Evolutionary conservation across 352 stramenopile genomes (phyloP), one percentile per base, ranked within the genome.

Genomic region (Phytophthora palmivora): DNA sequence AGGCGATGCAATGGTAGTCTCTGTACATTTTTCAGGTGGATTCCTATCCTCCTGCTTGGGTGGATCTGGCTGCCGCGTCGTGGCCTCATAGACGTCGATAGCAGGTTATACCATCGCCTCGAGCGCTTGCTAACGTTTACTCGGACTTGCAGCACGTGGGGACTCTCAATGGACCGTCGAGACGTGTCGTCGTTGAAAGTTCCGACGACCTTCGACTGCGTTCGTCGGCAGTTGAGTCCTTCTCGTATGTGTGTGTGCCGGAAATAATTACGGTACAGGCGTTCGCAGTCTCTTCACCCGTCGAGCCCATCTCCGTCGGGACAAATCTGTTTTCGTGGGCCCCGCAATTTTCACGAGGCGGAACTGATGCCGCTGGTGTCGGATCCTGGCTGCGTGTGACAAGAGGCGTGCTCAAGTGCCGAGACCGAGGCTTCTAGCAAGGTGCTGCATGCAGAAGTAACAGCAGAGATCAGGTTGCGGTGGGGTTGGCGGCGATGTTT

Each of bases 351-450:
- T 67, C 32, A 21, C 55, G 30, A 16, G 18, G 14, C 51, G 48
- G 52, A 19, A 30, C 30, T 45, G 32, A 24, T 32, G 46, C 52
- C 30, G 57, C 57, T 65, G 37, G 38, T 21, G 37, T 55, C 48
- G 26, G 69, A 33, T 53, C 16, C 33, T 66, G 50, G 56, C 60
- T 65, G 46, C 50, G 28, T 60, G 58, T 32, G 70, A 82, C 63
- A 74, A 36, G 47, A 34, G 34, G 16, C 16, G 15, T 32, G 18
- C 19, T 38, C 30, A 30, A 15, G 12, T 26, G 33, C 48, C 18
- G 46, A 22, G 24, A 28, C 46, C 5, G 19, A 12, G 42, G 30
- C 30, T 34, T 34, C 30, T 34, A 9, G 30, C 30, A 34, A 34
- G 6, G 4, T 34, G 30, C 30, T 34, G 26, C 30, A 2, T 10